A percentile compares a stretch with the other conserved stretches of the same genome.
phyloP scores from a whole-genome alignment of 2,329 filamentous ascomycete species.

The Fonsecaea multimorphosa region DNA sequence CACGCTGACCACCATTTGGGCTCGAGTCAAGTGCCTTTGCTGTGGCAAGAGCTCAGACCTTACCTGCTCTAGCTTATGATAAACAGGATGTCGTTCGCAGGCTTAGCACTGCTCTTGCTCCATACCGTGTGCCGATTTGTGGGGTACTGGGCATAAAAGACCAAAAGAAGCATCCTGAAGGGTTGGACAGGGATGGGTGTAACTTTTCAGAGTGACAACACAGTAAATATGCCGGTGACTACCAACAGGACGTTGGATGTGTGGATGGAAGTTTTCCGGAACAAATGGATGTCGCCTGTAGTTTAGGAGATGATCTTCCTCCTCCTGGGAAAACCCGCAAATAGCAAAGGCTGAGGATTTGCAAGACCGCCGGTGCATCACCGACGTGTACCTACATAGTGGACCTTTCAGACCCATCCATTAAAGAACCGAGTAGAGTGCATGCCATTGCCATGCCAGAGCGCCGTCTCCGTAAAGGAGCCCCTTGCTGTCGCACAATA shows the following conservation, averaged over 20 bases:
- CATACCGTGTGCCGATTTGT: slow-evolving; percentile 31
- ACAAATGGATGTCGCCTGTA: slow-evolving; percentile 21
- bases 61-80: slow-evolving; percentile 50
- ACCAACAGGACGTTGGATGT: slow-evolving; percentile 28
- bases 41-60: slow-evolving; percentile 48
- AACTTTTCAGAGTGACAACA: slow-evolving; percentile 28
- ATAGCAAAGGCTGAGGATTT: not conserved
- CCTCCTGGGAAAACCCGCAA: not conserved
- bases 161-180: not conserved
- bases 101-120: slow-evolving; percentile 39
- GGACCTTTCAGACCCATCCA: not conserved
- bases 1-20: slow-evolving; percentile 26
- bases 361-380: not conserved
- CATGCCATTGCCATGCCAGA: not conserved
- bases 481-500: not conserved
- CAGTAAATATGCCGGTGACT: slow-evolving; percentile 27
- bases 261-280: slow-evolving; percentile 32
- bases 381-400: not conserved
- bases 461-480: not conserved
- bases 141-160: slow-evolving; percentile 25
- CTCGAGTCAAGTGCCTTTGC: slow-evolving; percentile 39
- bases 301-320: not conserved
- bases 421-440: not conserved
- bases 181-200: slow-evolving; percentile 17
- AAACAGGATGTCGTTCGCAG: slow-evolving; percentile 50